Evolutionary conservation across 2,329 filamentous ascomycete species (phyloP).

Genomic region (Botryotinia globosa): DNA sequence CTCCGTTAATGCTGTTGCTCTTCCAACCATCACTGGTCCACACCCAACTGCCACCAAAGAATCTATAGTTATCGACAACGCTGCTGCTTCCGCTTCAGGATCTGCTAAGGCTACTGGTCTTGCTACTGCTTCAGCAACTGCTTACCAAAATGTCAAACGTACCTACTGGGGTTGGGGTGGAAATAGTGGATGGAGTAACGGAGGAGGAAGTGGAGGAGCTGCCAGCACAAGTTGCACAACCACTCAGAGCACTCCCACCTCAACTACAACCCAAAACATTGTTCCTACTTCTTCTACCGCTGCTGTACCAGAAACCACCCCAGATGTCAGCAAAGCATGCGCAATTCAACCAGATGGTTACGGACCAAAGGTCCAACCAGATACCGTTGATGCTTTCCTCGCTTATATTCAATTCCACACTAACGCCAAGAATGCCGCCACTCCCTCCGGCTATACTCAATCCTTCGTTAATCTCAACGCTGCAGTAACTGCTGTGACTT

Average conservation of each 20-base stretch:
- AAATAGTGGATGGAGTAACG: background rate
- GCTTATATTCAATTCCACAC: constrained; percentile 27
- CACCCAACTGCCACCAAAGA: background rate
- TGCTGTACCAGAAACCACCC: background rate
- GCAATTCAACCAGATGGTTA: constrained; percentile 28
- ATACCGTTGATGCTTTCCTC: constrained; percentile 39
- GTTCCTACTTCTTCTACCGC: background rate
- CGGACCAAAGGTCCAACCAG: constrained; percentile 38
- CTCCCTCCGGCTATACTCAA: constrained; percentile 37
- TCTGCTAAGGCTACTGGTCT: background rate
- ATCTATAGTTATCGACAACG: background rate
- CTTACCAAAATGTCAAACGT: background rate
- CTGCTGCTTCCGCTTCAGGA: background rate
- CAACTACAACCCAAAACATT: background rate
- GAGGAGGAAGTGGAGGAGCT: background rate
- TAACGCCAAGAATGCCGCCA: constrained; percentile 30
- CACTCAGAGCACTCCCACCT: background rate
- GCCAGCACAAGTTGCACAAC: background rate
- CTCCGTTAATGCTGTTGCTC: constrained; percentile 14
- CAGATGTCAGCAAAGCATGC: constrained; percentile 6
- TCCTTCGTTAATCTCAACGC: constrained; percentile 37
- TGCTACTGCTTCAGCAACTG: constrained; percentile 7
- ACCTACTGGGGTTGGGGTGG: background rate
- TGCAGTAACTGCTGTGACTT: constrained; percentile 27
- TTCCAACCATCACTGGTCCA: background rate